A percentile compares a stretch with the other conserved stretches of the same genome.
Conservation (phyloP, 2,329 filamentous ascomycete genomes). For the Colletotrichum lini region DNA sequence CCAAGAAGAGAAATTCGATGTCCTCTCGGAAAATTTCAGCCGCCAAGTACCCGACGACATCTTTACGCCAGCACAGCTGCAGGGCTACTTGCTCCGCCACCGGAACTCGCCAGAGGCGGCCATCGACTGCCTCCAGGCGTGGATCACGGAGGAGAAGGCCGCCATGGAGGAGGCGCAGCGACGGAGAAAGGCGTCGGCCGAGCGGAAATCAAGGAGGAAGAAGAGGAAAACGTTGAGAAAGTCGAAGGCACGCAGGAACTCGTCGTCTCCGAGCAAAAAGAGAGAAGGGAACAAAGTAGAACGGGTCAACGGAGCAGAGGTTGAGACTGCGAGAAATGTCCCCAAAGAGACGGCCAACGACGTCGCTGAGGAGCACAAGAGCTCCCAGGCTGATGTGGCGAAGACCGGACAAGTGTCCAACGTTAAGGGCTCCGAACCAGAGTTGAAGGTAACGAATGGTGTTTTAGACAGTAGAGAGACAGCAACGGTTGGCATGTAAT, state of each 20-base stretch:
- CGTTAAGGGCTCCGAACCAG: too few relatives aligned
- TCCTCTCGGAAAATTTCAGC: constrained; percentile 16
- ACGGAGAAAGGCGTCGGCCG: constrained; percentile 12
- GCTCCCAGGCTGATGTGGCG: background rate
- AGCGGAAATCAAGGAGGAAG: constrained; percentile 18
- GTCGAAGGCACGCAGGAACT: constrained; percentile 21
- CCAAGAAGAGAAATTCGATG: background rate
- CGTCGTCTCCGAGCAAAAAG: background rate
- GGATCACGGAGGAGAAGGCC: constrained; percentile 34
- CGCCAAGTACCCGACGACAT: constrained; percentile 23
- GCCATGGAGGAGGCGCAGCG: constrained; percentile 31
- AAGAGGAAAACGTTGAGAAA: constrained; percentile 28
- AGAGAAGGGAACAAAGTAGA: background rate
- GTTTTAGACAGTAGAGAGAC: too few relatives aligned
- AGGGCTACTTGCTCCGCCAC: constrained; percentile 35
- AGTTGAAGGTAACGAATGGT: background rate
- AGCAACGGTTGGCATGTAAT: too few relatives aligned
- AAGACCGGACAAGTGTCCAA: background rate
- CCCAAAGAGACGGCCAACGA: background rate
- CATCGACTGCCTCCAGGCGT: background rate
- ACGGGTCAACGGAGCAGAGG: background rate
- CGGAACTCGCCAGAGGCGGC: constrained; percentile 8
- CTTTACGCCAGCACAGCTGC: constrained; percentile 37
- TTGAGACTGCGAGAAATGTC: background rate
- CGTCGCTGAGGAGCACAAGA: background rate